Evolutionary conservation across 2,329 filamentous ascomycete genomes (phyloP), one percentile per base, ranked within the genome.

Genomic region (Akanthomyces dipterigenus): DNA sequence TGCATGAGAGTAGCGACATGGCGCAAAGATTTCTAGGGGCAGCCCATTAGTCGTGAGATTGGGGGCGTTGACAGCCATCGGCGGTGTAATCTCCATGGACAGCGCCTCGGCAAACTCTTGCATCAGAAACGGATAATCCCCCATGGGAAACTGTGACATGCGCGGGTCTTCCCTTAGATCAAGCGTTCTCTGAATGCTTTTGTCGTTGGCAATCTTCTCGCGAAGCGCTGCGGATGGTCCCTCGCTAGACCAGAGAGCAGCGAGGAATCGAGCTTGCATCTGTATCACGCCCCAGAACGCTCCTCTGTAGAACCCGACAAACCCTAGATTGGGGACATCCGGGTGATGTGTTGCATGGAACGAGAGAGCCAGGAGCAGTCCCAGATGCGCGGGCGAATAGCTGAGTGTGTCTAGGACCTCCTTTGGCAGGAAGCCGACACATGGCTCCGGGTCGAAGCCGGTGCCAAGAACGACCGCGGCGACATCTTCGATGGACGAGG

Each of bases 251-350:
- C 89, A 93, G 12, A 84, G 70, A 14, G 80, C 72, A 0, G 86
- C 80, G 6, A 93, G 75, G 64, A 89, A 81, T 1, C 88, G 82
- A 3, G 90, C 87, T 73, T 96, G 91, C 88, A 92, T 90, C 71
- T 95, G 90, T 81, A 93, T 91, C 0, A 92, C 86, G 1, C 88
- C 88, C 91, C 91, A 96, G 71, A 91, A 95, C 0, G 90, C 90
- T 0, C 89, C 89, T 63, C 91, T 83, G 69, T 96, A 96, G 73
- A 92, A 91, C 0, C 91, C 91, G 1, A 95, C 87, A 67, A 95
- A 93, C 0, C 89, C 90, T 0, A 95, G 75, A 6, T 82, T 82
- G 0, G 87, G 82, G 0, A 92, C 72, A 0, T 78, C 75, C 0
- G 82, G 80, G 62, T 87, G 83, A 60, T 87, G 77, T 0, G 86